Conservation (phyloP, 2,329 filamentous ascomycete genomes). For the Amphichorda felina region DNA sequence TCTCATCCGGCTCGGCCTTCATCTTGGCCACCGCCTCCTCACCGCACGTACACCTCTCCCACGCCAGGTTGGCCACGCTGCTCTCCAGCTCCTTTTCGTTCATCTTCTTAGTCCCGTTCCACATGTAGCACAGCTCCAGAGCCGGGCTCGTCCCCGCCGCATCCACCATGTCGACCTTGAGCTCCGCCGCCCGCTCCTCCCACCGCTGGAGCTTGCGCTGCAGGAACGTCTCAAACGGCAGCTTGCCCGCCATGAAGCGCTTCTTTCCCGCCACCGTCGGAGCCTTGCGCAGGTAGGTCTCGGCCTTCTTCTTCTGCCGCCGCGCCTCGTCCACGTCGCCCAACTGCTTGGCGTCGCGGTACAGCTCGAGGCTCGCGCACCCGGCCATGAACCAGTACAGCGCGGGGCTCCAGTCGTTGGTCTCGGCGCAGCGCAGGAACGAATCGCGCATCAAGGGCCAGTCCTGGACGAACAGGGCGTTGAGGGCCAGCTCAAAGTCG, state of each 20-base stretch:
- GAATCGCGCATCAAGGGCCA: conserved; percentile 63
- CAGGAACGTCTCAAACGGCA: conserved; percentile 84
- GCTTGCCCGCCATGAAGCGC: conserved; percentile 75
- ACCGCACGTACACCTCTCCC: conserved; percentile 44
- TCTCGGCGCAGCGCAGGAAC: conserved; percentile 63
- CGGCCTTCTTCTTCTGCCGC: conserved; percentile 50
- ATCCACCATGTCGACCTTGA: conserved; percentile 60
- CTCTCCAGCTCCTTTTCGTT: conserved; percentile 47
- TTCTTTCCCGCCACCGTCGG: conserved; percentile 72
- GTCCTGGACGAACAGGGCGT: conserved; percentile 66
- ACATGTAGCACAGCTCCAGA: conserved; percentile 88
- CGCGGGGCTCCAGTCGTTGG: conserved; percentile 85
- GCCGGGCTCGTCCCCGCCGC: conserved; percentile 71
- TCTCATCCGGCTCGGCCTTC: conserved; percentile 43
- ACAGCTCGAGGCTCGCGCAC: conserved; percentile 67
- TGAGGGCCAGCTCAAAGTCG: conserved; percentile 72
- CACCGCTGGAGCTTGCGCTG: conserved; percentile 78
- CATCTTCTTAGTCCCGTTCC: conserved; percentile 85
- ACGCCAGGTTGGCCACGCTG: conserved; percentile 52
- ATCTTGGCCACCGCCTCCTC: conserved; percentile 29
- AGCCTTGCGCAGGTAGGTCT: conserved; percentile 59
- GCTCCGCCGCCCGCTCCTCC: conserved; percentile 62
- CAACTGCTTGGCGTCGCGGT: conserved; percentile 42
- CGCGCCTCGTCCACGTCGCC: conserved; percentile 31
- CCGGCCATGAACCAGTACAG: conserved; percentile 86